These are phyloP conservation scores for Clitopilus passeckerianus DNA, from an alignment of 768 basidiomycete species.

Conservation along the genomic window DNA sequence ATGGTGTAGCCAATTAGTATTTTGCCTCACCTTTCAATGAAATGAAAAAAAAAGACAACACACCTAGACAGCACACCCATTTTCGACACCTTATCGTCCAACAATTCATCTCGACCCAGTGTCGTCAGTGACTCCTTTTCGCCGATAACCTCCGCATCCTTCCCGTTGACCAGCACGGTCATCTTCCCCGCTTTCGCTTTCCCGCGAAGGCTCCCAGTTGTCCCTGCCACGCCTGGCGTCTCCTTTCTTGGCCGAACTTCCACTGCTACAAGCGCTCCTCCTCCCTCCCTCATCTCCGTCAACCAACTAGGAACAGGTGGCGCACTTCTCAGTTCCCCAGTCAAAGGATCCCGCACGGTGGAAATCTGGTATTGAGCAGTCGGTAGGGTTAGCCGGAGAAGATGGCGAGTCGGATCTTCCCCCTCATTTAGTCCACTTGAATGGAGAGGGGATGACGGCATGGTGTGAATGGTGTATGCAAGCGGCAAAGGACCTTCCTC, in stretches of 20 bases:
- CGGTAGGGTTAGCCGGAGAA: slow-evolving; percentile 74
- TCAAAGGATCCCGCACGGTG: slow-evolving; percentile 77
- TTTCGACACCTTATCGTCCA: slow-evolving; percentile 63
- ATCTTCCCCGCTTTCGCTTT: slow-evolving; percentile 23
- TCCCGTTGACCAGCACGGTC: slow-evolving; percentile 35
- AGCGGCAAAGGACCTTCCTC: slow-evolving; percentile 42
- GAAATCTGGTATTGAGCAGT: slow-evolving; percentile 77
- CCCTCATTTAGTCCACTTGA: slow-evolving; percentile 52
- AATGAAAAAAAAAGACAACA: slow-evolving; percentile 16
- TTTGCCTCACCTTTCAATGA: not conserved
- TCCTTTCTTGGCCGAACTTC: slow-evolving; percentile 42
- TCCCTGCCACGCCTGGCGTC: slow-evolving; percentile 8
- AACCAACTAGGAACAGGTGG: slow-evolving; percentile 73
- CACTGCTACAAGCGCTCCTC: slow-evolving; percentile 44
- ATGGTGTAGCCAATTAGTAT: not conserved
- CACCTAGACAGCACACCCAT: slow-evolving; percentile 69
- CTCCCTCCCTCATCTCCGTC: slow-evolving; percentile 48
- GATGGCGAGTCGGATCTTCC: slow-evolving; percentile 61
- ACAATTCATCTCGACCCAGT: slow-evolving; percentile 71
- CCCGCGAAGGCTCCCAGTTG: slow-evolving; percentile 20
- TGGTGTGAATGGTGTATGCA: slow-evolving; percentile 57
- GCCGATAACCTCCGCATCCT: slow-evolving; percentile 54
- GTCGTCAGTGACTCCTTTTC: slow-evolving; percentile 76
- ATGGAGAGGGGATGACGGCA: slow-evolving; percentile 80
- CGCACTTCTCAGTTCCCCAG: slow-evolving; percentile 56